Conservation (phyloP, 2,329 filamentous ascomycete species). For the Elsinoe necatrix region DNA sequence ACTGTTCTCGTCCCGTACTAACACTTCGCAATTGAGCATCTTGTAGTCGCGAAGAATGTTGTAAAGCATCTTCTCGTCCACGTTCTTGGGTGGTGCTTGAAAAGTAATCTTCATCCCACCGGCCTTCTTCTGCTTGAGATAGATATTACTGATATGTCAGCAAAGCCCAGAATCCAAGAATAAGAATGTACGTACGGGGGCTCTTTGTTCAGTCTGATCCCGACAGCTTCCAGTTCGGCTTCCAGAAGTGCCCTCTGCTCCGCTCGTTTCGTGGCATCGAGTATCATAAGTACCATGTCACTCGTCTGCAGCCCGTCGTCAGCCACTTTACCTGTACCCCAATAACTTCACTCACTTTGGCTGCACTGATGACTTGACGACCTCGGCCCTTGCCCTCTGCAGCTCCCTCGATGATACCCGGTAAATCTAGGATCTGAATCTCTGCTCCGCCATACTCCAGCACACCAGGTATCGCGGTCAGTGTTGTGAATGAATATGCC, state of each 20-base stretch:
- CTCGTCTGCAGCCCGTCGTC: constrained; percentile 53
- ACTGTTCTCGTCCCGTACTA: constrained; percentile 85
- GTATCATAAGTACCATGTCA: constrained; percentile 91
- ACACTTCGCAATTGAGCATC: constrained; percentile 92
- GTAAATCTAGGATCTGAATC: constrained; percentile 97
- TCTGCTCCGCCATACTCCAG: constrained; percentile 96
- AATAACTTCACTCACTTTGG: constrained; percentile 51
- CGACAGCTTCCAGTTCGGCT: constrained; percentile 87
- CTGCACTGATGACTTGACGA: constrained; percentile 93
- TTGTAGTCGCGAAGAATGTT: constrained; percentile 98
- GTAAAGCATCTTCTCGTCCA: constrained; percentile 97
- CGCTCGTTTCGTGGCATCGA: constrained; percentile 92
- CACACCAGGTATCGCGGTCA: constrained; percentile 94
- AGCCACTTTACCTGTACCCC: constrained; percentile 8
- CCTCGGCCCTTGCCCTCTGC: constrained; percentile 97
- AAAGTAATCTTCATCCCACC: constrained; percentile 99
- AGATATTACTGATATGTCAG: constrained; percentile 65
- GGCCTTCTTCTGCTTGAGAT: constrained; percentile 89
- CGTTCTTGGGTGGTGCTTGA: constrained; percentile 72
- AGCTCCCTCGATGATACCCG: constrained; percentile 96
- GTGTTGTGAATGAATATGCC: constrained; percentile 92
- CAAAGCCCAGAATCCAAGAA: not conserved
- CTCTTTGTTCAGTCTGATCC: constrained; percentile 83
- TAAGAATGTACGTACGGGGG: constrained; percentile 60
- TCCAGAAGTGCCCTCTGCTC: constrained; percentile 87